Evolutionary conservation across 164 flowering plant species (phyloP), one percentile per base, ranked within the genome.

Genomic region (Buxus sempervirens): DNA sequence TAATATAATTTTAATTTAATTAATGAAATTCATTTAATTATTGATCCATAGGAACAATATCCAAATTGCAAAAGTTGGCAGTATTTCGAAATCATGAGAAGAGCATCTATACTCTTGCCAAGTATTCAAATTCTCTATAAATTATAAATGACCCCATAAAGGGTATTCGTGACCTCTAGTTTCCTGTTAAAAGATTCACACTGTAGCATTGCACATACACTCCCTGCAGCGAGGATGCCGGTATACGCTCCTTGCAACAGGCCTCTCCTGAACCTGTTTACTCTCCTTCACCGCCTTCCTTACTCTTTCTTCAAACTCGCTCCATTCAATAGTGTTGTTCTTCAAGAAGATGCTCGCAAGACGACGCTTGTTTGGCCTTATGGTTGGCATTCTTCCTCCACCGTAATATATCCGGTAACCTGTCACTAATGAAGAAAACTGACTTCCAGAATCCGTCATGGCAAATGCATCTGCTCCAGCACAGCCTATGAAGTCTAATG

Each of bases 401-500:
- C 98, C 99, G 67, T 77, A 88, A 68, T 91, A 93, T 62, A 88
- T 83, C 41, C 98, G 84, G 62, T 80, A 93, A 69, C 99, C 99
- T 42, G 99, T 84, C 1, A 96, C 92, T 68, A 96, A 58, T 51
- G 99, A 90, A 56, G 98, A 93, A 59, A 96, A 78, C 68, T 93
- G 99, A 73, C 99, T 93, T 41, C 99, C 99, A 5, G 99, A 86
- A 68, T 96, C 99, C 16, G 98, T 96, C 93, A 96, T 93, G 66
- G 97, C 93, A 80, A 96, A 96, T 49, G 84, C 90, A 79, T 90
- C 90, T 1, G 99, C 79, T 62, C 92, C 98, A 6, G 95, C 82
- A 81, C 98, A 89, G 59, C 77, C 96, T 77, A 96, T 93, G 83
- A 89, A 96, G 76, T 96, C 98, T 81, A 96, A 77, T 19, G 98